Conservation (phyloP, 140 eudicot genomes). For the Oenanthe javanica region DNA sequence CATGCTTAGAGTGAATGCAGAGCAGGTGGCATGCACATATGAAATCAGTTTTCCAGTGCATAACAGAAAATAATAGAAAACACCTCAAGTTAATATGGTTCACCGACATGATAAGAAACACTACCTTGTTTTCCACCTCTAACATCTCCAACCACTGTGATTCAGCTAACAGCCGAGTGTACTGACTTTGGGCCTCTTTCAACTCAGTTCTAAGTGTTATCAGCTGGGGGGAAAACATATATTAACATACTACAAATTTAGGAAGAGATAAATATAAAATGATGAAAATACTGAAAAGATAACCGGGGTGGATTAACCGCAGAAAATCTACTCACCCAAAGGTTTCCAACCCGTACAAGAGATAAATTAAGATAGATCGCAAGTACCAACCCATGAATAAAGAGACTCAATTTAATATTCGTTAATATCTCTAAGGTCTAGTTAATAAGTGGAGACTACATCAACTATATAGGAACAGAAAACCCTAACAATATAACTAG, state of each 20-base stretch:
- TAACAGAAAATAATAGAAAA: background rate
- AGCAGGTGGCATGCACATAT: background rate
- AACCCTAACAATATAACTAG: background rate
- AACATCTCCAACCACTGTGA: conserved; percentile 33
- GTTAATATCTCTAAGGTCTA: too few species aligned
- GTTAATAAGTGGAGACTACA: too few species aligned
- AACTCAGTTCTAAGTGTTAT: conserved; percentile 33
- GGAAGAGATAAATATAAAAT: too few species aligned
- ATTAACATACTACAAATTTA: too few species aligned
- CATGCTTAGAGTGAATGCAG: background rate
- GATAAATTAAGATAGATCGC: too few species aligned
- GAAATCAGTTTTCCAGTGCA: background rate
- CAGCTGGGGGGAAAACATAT: conserved; percentile 30
- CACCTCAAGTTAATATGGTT: background rate
- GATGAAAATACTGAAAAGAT: too few species aligned
- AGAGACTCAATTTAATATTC: too few species aligned
- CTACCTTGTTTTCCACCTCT: conserved; percentile 32
- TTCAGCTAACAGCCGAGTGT: conserved; percentile 43
- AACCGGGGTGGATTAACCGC: too few species aligned
- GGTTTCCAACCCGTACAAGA: too few species aligned
- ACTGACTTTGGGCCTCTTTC: conserved; percentile 39
- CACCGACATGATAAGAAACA: background rate
- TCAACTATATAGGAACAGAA: too few species aligned
- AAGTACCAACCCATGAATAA: too few species aligned
- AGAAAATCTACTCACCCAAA: too few species aligned